Evolutionary conservation across 164 flowering plant species (phyloP).

Genomic region (Macadamia tetraphylla): DNA sequence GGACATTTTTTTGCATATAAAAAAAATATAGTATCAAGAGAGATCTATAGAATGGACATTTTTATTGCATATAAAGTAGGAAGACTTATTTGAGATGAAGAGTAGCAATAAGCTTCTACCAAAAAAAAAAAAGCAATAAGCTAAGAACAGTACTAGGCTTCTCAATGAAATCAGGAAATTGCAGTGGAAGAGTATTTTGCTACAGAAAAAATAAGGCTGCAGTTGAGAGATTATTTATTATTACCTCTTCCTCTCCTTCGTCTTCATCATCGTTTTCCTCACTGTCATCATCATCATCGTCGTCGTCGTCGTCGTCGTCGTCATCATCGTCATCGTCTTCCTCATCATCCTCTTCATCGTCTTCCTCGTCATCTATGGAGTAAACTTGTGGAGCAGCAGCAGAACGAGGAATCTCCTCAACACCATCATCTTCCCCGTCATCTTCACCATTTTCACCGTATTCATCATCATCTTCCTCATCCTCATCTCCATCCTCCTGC

Average conservation of each 20-base stretch:
- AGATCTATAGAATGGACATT: too few relatives aligned
- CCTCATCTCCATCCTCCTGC: conserved; percentile 33
- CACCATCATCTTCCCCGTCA: not conserved
- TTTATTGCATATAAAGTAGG: too few relatives aligned
- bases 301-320: conserved; percentile 29
- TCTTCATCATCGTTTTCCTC: conserved; percentile 23
- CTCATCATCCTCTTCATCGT: conserved; percentile 9
- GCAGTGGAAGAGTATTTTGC: not conserved
- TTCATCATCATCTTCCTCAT: conserved; percentile 19
- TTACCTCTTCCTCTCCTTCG: conserved; percentile 21
- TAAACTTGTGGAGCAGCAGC: conserved; percentile 22
- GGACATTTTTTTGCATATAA: too few relatives aligned
- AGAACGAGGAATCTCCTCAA: conserved; percentile 16
- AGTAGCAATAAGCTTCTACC: not conserved
- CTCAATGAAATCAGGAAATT: not conserved
- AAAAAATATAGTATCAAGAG: too few relatives aligned
- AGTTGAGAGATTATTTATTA: not conserved
- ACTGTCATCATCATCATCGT: conserved; percentile 36
- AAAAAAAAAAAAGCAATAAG: not conserved
- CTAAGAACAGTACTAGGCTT: not conserved
- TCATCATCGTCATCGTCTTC: not conserved
- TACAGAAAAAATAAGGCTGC: not conserved
- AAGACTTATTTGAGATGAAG: not conserved
- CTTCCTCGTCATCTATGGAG: conserved; percentile 12
- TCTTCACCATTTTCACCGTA: conserved; percentile 15